phyloP scores from a whole-genome alignment of 1,139 yeast genomes.

The Sugiyamaella neomexicana region DNA sequence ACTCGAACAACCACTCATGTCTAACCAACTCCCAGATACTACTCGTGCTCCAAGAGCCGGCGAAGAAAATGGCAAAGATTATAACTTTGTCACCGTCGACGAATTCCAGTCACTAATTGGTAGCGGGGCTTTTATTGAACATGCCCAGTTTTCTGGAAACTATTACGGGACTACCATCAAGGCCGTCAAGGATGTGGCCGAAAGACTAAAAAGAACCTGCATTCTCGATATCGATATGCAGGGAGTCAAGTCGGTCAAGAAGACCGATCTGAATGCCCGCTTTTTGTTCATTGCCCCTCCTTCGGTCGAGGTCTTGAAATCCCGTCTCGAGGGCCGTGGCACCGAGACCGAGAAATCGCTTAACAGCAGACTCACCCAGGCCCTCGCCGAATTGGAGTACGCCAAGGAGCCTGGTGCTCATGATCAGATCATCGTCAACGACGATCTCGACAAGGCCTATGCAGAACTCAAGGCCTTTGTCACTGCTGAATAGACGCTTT shows the following conservation, averaged over 20 bases:
- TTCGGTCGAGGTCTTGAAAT: conserved; percentile 69
- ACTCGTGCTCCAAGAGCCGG: conserved; percentile 92
- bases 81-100: conserved; percentile 79
- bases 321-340: conserved; percentile 83
- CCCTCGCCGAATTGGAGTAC: conserved; percentile 82
- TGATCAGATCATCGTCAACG: conserved; percentile 84
- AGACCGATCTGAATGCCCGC: conserved; percentile 77
- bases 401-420: conserved; percentile 86
- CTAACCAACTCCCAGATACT: conserved; percentile 55
- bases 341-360: conserved; percentile 88
- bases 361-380: conserved; percentile 81
- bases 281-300: conserved; percentile 92
- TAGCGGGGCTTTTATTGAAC: conserved; percentile 79
- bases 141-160: conserved; percentile 98
- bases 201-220: conserved; percentile 59
- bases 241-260: conserved; percentile 91
- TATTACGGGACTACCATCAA: conserved; percentile 91
- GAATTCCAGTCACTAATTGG: conserved; percentile 74
- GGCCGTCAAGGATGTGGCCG: conserved; percentile 75
- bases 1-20: not conserved
- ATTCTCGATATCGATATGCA: conserved; percentile 98
- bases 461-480: conserved; percentile 67
- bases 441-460: conserved; percentile 88
- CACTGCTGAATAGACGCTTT: conserved; percentile 17
- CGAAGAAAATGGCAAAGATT: conserved; percentile 84